Base-by-base conservation (phyloP, 495 filamentous ascomycete genomes). In the Hypoxylon fragiforme region DNA sequence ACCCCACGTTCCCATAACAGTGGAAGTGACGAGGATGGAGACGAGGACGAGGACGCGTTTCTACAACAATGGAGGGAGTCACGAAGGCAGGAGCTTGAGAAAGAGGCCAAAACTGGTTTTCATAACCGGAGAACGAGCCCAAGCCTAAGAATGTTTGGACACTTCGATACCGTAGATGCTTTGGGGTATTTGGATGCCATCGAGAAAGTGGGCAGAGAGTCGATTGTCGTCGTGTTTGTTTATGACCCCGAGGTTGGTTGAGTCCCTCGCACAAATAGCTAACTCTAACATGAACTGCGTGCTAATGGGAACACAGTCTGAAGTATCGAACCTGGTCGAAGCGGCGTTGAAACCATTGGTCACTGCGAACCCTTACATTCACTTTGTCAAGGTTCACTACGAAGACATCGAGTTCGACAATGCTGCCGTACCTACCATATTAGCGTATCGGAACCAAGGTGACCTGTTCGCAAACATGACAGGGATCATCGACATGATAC, bases 391-490 rank as follows among this genome's bases (percentile, higher is more conserved):
- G 69, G 81, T 97, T 22, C 89, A 95, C 71, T 88, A 89, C 66
- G 84, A 88, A 46, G 95, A 96, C 53, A 92, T 95, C 21, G 95
- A 97, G 69, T 97, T 97, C 80, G 90, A 95, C 65, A 82, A 88
- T 53, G 89, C 91, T 47, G 84, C 88, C 48, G 89, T 94, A 0
- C 94, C 94, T 1, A 92, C 94, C 6, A 74, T 98, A 16, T 75
- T 98, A 32, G 92, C 88, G 1, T 98, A 98, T 74, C 84, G 85
- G 31, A 86, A 81, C 57, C 79, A 83, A 54, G 92, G 91, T 31
- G 92, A 97, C 47, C 82, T 96, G 53, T 94, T 97, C 60, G 87
- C 88, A 38, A 95, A 92, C 50, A 72, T 97, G 28, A 90, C 92
- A 2, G 90, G 91, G 22, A 79, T 97, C 43, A 80, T 94, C 36